phyloP scores from a whole-genome alignment of 345 rosid genomes.

The Lepidium sativum region DNA sequence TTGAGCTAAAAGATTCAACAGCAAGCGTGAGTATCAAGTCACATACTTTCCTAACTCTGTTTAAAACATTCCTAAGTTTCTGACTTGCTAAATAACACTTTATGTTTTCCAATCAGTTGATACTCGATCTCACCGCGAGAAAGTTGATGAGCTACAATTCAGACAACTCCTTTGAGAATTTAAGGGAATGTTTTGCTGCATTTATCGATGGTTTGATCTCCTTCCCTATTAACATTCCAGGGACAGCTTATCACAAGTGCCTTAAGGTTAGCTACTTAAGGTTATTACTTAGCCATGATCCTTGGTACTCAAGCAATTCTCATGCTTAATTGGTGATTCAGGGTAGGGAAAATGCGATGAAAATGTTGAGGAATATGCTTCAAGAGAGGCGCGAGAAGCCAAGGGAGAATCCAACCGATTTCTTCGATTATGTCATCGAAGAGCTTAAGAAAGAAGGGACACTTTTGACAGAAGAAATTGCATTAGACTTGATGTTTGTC shows the following conservation, averaged over 20 bases:
- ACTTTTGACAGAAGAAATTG: constrained; percentile 73
- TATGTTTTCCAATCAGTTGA: constrained; percentile 17
- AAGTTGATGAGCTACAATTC: constrained; percentile 20
- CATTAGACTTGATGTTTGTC: constrained; percentile 85
- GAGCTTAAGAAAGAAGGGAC: constrained; percentile 73
- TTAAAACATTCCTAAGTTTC: not conserved
- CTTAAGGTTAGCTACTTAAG: too few relatives aligned
- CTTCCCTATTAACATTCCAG: constrained; percentile 29
- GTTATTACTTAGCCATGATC: not conserved
- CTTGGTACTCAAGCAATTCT: not conserved
- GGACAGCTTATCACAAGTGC: constrained; percentile 33
- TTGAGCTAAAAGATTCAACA: constrained; percentile 73
- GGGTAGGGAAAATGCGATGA: constrained; percentile 89
- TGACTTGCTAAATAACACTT: not conserved
- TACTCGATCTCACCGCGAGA: constrained; percentile 21
- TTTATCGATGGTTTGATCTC: constrained; percentile 31
- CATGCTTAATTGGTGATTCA: constrained; percentile 18
- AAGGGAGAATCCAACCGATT: constrained; percentile 43
- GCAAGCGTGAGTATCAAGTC: constrained; percentile 50
- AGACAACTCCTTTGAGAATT: constrained; percentile 13
- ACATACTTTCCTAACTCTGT: not conserved
- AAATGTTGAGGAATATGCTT: constrained; percentile 59
- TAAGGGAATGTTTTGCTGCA: constrained; percentile 17
- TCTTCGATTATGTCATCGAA: constrained; percentile 71
- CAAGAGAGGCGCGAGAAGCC: constrained; percentile 57